Percentiles rank a stretch among this genome's conserved stretches.
These are phyloP conservation scores for Globisporangium megalacanthum DNA, from an alignment of 352 stramenopile species.

Conservation along the genomic window DNA sequence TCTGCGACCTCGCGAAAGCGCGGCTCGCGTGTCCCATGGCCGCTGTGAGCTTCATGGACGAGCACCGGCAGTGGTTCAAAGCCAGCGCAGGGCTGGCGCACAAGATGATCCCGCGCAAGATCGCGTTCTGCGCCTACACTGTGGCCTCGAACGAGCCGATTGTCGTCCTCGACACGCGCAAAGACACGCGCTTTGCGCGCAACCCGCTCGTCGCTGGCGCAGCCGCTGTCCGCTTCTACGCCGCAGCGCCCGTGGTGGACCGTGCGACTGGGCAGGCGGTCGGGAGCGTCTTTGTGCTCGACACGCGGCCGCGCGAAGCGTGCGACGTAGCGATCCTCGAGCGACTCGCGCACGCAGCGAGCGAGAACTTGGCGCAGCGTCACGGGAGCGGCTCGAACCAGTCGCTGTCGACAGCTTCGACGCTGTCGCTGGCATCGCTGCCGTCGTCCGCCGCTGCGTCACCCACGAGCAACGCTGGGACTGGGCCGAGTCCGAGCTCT, in stretches of 20 bases:
- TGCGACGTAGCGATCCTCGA: constrained; percentile 69
- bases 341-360: constrained; percentile 46
- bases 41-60: constrained; percentile 75
- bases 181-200: constrained; percentile 83
- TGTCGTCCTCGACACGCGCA: constrained; percentile 84
- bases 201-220: constrained; percentile 88
- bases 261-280: constrained; percentile 48
- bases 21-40: constrained; percentile 67
- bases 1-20: constrained; percentile 71
- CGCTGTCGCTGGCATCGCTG: constrained; percentile 15
- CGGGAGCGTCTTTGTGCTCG: constrained; percentile 79
- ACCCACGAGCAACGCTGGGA: constrained; percentile 3
- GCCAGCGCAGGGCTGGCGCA: constrained; percentile 59
- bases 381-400: constrained; percentile 7
- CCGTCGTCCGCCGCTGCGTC: constrained; percentile 11
- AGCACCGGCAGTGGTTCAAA: constrained; percentile 78
- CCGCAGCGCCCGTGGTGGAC: constrained; percentile 68
- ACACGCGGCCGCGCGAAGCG: constrained; percentile 64
- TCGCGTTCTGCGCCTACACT: constrained; percentile 75
- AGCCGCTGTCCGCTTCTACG: constrained; percentile 93
- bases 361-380: constrained; percentile 43
- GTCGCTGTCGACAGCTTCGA: constrained; percentile 28
- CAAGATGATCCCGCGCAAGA: constrained; percentile 75
- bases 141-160: constrained; percentile 51
- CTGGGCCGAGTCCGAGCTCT: not conserved